Evolutionary conservation across 1,284 basidiomycete species (phyloP), one percentile per base, ranked within the genome.

Genomic region (Ceratobasidium papillatum): DNA sequence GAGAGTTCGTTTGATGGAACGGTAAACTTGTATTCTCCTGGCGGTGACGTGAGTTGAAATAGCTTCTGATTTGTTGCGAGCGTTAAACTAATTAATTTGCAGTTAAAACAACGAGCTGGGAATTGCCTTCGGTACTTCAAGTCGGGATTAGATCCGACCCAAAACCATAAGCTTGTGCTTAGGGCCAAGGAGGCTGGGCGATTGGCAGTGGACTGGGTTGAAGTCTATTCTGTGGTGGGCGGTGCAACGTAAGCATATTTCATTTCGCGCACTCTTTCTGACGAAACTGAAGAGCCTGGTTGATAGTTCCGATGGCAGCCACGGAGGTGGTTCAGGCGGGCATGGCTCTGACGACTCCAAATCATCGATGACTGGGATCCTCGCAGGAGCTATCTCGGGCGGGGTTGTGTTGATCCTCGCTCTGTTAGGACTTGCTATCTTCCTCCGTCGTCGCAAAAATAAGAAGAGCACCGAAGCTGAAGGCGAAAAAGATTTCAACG

Each of bases 51-150:
- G 36, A 52, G 71, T 49, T 51, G 41, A 30, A 51, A 19, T 25
- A 14, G 14, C 8, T 19, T 34, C 17, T 22, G 14, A 3, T 30
- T 41, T 4, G n/a, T 1, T 22, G 3, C 2, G 5, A 19, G 38
- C 41, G 2, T 41, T 27, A 30, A 52, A 9, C 47, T 64, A 19
- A 34, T 27, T 22, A 4, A n/a, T 1, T 62, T 3, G n/a, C 36
- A 73, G 71, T 59, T 73, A 3, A 73, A 73, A 43, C 71, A 73
- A 63, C 71, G 71, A 22, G 45, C 71, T 9, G 71, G 71, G 27
- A 73, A 73, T 47, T 73, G 71, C 36, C 34, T 73, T 2, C 38
- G 71, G 9, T 73, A 73, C 25, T 73, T 61, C 59, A 63, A 73
- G 25, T 63, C 58, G 14, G 59, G 47, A 8, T 34, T 73, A 8